Conservation (phyloP, 176 grass and related monocot species). For the Carex kokanica region DNA sequence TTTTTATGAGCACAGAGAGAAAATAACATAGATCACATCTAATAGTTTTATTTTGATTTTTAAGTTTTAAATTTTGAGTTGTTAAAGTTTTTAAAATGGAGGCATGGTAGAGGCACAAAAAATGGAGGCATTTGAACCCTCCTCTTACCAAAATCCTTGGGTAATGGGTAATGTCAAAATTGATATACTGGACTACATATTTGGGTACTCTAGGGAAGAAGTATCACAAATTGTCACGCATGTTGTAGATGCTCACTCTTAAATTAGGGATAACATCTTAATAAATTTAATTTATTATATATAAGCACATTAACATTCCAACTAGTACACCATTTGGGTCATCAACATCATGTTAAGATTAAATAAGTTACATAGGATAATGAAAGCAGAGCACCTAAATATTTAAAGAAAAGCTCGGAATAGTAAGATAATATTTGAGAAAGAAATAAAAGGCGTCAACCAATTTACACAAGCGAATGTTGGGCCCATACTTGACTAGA, state of each 20-base stretch:
- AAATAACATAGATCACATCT: no score
- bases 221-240: background rate
- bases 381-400: background rate
- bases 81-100: no score
- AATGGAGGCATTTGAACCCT: no score
- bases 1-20: no score
- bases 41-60: no score
- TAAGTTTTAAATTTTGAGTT: no score
- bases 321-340: background rate
- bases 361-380: background rate
- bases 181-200: background rate
- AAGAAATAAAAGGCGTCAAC: slow-evolving; percentile 4
- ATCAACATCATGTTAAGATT: slow-evolving; percentile 21
- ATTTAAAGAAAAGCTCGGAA: background rate
- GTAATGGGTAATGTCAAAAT: background rate
- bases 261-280: background rate
- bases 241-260: background rate
- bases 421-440: background rate
- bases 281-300: background rate
- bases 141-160: background rate
- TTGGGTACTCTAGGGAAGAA: background rate
- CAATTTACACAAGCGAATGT: background rate
- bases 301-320: background rate
- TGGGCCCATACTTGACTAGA: background rate
- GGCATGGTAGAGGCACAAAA: no score